Percentiles rank a stretch among this genome's conserved stretches.
phyloP scores from a whole-genome alignment of 2,329 filamentous ascomycete genomes.

The Nakataea oryzae region DNA sequence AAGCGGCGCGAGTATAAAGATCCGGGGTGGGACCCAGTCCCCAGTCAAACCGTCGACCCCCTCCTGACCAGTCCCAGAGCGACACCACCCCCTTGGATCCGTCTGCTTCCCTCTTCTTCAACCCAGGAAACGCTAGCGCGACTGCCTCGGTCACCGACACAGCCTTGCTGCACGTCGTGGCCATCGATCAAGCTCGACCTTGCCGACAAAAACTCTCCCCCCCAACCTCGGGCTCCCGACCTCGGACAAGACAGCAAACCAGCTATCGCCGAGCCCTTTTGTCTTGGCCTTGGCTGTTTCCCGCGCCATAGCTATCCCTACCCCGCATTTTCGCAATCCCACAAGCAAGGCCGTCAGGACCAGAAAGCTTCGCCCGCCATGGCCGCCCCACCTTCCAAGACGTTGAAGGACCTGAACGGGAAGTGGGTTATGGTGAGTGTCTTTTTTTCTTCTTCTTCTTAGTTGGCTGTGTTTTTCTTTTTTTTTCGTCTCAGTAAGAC shows the following conservation, averaged over 20 bases:
- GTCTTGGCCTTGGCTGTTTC: not conserved
- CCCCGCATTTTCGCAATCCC: not conserved
- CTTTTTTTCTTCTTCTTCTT: not conserved
- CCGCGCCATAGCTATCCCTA: not conserved
- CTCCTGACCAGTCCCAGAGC: not conserved
- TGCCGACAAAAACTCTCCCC: too few relatives aligned
- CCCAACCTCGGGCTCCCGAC: too few relatives aligned
- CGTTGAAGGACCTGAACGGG: conserved; percentile 56
- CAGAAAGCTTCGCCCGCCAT: conserved; percentile 33
- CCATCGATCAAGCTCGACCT: too few relatives aligned
- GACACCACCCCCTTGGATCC: not conserved
- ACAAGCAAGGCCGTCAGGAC: not conserved
- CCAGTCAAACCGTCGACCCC: not conserved
- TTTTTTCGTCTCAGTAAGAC: not conserved
- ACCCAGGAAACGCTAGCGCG: too few relatives aligned
- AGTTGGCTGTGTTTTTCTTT: not conserved
- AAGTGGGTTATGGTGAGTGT: conserved; percentile 56
- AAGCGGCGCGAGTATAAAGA: not conserved
- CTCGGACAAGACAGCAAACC: too few relatives aligned
- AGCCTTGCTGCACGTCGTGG: too few relatives aligned
- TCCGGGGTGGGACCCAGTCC: not conserved
- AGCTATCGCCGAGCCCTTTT: not conserved
- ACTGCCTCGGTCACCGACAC: too few relatives aligned
- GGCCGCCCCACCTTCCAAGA: conserved; percentile 61
- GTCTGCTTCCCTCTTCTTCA: too few relatives aligned